Percentiles rank a stretch among this genome's conserved stretches.
Evolutionary conservation across 1,284 basidiomycete species (phyloP).

Genomic region (Fomitopsis pinicola): DNA sequence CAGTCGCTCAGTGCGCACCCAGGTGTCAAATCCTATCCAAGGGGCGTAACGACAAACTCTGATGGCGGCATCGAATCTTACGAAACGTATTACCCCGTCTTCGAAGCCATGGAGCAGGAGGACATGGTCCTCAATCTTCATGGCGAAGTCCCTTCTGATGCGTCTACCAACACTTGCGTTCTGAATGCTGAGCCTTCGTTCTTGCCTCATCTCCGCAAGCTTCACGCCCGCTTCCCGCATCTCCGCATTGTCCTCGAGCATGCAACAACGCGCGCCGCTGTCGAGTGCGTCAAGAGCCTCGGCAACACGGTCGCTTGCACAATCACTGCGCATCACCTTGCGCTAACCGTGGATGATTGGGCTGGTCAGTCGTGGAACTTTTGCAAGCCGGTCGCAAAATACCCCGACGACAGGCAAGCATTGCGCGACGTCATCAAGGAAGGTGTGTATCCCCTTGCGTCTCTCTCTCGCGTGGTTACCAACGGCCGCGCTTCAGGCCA

Average conservation of each 20-base stretch:
- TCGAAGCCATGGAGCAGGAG: constrained; percentile 91
- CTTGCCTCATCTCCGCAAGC: constrained; percentile 81
- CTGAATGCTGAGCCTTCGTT: constrained; percentile 94
- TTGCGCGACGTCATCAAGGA: constrained; percentile 78
- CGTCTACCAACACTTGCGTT: constrained; percentile 83
- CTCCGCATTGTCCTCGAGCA: constrained; percentile 98
- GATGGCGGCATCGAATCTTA: constrained; percentile 97
- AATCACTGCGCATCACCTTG: constrained; percentile 96
- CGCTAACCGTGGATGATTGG: constrained; percentile 95
- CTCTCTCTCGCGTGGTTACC: not conserved
- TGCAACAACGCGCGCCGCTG: constrained; percentile 94
- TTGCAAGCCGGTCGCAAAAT: constrained; percentile 99
- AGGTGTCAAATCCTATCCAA: constrained; percentile 97
- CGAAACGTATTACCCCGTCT: constrained; percentile 91
- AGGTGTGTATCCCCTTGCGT: constrained; percentile 39
- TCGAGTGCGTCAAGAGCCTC: constrained; percentile 86
- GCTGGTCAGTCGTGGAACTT: constrained; percentile 95
- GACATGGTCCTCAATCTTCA: constrained; percentile 96
- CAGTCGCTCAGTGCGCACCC: constrained; percentile 3
- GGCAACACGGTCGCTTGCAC: constrained; percentile 92
- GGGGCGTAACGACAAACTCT: constrained; percentile 97
- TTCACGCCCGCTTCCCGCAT: constrained; percentile 86
- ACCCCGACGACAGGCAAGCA: constrained; percentile 86
- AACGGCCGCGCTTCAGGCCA: constrained; percentile 52
- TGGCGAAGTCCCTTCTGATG: constrained; percentile 94